These are phyloP conservation scores for Podosphaera fusca DNA, from an alignment of 2,329 filamentous ascomycete genomes.

Conservation along the genomic window DNA sequence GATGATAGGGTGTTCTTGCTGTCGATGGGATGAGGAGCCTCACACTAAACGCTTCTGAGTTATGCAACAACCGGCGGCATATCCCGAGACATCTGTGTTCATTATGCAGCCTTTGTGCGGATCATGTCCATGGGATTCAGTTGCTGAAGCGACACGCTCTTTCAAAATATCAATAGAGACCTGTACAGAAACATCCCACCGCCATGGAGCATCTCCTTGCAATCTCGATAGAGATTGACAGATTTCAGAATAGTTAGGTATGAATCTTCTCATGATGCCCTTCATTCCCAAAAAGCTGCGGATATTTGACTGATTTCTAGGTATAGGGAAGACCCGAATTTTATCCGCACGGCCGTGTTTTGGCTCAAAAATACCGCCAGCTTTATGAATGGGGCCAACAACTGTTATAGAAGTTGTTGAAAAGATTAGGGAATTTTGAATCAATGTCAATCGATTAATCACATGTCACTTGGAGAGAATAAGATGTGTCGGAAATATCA, in stretches of 20 bases:
- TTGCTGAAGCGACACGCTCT: not conserved
- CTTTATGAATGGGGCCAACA: not conserved
- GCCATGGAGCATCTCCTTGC: not conserved
- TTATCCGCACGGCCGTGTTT: not conserved
- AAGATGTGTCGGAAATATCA: too few relatives aligned
- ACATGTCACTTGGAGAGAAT: too few relatives aligned
- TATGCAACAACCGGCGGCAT: not conserved
- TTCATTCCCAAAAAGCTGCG: not conserved
- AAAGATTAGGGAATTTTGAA: too few relatives aligned
- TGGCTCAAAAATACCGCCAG: not conserved
- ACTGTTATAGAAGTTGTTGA: not conserved
- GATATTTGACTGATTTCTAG: not conserved
- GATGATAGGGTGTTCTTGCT: not conserved
- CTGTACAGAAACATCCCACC: not conserved
- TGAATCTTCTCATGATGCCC: not conserved
- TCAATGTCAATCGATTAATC: too few relatives aligned
- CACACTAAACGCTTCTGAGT: not conserved
- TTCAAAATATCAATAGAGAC: not conserved
- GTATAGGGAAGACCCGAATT: not conserved
- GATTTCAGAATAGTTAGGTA: not conserved
- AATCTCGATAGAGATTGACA: not conserved
- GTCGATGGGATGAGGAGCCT: not conserved
- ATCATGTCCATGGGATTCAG: not conserved
- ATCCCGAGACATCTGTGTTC: not conserved
- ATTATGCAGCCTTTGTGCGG: conserved; percentile 12